Evolutionary conservation across 2,329 filamentous ascomycete species (phyloP), one percentile per base, ranked within the genome.

Genomic region (Pestalotiopsis fici): DNA sequence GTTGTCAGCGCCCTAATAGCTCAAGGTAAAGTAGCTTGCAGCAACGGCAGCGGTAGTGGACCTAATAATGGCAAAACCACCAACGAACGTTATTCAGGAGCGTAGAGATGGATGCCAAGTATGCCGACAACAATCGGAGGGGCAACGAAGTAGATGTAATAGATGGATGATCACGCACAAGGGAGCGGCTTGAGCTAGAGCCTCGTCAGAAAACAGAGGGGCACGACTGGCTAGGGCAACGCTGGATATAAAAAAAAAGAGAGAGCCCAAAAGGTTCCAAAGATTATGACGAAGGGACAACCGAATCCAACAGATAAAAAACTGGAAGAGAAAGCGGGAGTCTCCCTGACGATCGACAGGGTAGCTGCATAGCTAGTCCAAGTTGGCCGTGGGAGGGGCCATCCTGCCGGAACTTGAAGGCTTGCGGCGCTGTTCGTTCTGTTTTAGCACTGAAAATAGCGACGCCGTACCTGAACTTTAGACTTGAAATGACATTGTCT

Each of bases 11-110:
- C 57, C 28, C 28, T 60, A 21, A 11, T 25, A 57, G 23, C 18
- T 23, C 15, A 31, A 60, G 57, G 25, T 55, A 56, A 64, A 64
- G 61, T 56, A 27, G 47, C 47, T 11, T 64, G 61, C 61, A 64
- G 61, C 61, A 47, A 27, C 15, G 31, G 6, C 31, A 35, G 31
- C 37, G 21, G 60, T 25, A 37, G 37, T 35, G 60, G n/a, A 25
- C 12, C 35, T 27, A 21, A 11, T 56, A 27, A 15, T 13, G 15
- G 28, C 55, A n/a, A 31, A 31, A 25, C 27, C 15, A 13, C 23
- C 43, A n/a, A 50, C 21, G 43, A 7, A 18, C 43, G 6, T 12
- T 15, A 18, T 15, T 43, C 39, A 43, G 39, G 39, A 43, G n/a
- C n/a, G 13, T 12, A 43, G 39, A 12, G 9, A 50, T 21, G 15